Evolutionary conservation across 176 grass and related monocot genomes (phyloP).

Genomic region (Cocos nucifera): DNA sequence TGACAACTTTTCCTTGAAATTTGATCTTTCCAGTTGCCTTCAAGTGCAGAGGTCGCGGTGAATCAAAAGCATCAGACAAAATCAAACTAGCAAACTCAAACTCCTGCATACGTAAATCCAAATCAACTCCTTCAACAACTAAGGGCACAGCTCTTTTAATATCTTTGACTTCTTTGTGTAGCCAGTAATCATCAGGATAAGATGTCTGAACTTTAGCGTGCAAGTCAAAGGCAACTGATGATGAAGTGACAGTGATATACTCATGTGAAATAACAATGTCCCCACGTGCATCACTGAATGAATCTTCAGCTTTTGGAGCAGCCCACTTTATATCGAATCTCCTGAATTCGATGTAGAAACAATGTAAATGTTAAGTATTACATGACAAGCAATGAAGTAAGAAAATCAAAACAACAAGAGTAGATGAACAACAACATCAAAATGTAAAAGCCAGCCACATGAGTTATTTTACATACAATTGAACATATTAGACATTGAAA

Average conservation of each 20-base stretch:
- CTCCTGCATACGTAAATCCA: slow-evolving; percentile 87
- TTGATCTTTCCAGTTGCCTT: slow-evolving; percentile 94
- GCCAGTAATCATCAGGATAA: slow-evolving; percentile 60
- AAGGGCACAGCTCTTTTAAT: slow-evolving; percentile 55
- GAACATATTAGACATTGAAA: slow-evolving; percentile 20
- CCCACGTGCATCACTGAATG: slow-evolving; percentile 88
- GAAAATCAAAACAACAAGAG: no score
- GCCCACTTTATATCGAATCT: slow-evolving; percentile 99
- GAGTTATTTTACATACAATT: no score
- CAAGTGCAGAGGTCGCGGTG: slow-evolving; percentile 75
- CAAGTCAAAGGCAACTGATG: slow-evolving; percentile 92
- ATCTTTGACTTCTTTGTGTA: slow-evolving; percentile 39
- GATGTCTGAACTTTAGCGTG: slow-evolving; percentile 79
- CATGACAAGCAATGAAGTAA: no score
- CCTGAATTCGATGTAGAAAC: slow-evolving; percentile 23
- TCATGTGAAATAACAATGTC: slow-evolving; percentile 91
- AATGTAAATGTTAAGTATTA: no score
- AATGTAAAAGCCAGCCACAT: no score
- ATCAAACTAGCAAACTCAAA: slow-evolving; percentile 94
- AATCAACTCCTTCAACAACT: slow-evolving; percentile 73
- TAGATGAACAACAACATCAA: no score
- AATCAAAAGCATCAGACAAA: slow-evolving; percentile 77
- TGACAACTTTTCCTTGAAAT: slow-evolving; percentile 89
- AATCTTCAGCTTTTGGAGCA: slow-evolving; percentile 92
- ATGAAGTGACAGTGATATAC: slow-evolving; percentile 71